Percentiles rank a stretch among this genome's conserved stretches.
These are phyloP conservation scores for Euphorbia lathyris DNA, from an alignment of 345 rosid species.

Conservation along the genomic window DNA sequence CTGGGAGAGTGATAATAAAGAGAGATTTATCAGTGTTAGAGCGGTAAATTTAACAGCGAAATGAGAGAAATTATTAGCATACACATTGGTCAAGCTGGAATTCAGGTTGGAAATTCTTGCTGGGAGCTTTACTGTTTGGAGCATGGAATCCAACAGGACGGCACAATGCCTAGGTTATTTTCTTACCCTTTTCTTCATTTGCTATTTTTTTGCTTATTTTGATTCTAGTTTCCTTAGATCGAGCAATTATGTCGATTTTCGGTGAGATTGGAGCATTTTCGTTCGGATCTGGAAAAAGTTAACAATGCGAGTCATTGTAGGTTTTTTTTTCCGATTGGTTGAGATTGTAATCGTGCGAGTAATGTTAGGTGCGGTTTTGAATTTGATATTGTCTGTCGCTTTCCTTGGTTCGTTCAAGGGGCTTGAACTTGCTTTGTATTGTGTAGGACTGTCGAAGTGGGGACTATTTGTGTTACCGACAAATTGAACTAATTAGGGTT, in stretches of 20 bases:
- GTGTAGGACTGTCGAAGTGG: too few relatives aligned
- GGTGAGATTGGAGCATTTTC: background rate
- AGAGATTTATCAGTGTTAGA: background rate
- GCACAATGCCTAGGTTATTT: slow-evolving; percentile 31
- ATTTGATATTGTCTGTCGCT: too few relatives aligned
- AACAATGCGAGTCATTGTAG: background rate
- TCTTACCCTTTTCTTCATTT: background rate
- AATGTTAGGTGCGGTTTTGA: too few relatives aligned
- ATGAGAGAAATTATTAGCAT: slow-evolving; percentile 41
- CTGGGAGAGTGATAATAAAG: too few relatives aligned
- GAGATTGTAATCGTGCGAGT: background rate
- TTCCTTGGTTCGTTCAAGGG: too few relatives aligned
- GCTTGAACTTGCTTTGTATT: too few relatives aligned
- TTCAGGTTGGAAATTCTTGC: slow-evolving; percentile 37
- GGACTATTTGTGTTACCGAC: too few relatives aligned
- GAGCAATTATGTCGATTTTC: background rate
- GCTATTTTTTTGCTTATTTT: background rate
- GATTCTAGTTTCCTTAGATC: background rate
- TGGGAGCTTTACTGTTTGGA: slow-evolving; percentile 38
- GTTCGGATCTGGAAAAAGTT: background rate
- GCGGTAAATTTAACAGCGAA: background rate
- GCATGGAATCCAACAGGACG: slow-evolving; percentile 31
- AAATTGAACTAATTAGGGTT: too few relatives aligned
- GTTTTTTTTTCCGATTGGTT: background rate
- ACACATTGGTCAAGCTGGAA: slow-evolving; percentile 38